Base-by-base conservation (phyloP, 495 filamentous ascomycete genomes). In the Physcia stellaris region DNA sequence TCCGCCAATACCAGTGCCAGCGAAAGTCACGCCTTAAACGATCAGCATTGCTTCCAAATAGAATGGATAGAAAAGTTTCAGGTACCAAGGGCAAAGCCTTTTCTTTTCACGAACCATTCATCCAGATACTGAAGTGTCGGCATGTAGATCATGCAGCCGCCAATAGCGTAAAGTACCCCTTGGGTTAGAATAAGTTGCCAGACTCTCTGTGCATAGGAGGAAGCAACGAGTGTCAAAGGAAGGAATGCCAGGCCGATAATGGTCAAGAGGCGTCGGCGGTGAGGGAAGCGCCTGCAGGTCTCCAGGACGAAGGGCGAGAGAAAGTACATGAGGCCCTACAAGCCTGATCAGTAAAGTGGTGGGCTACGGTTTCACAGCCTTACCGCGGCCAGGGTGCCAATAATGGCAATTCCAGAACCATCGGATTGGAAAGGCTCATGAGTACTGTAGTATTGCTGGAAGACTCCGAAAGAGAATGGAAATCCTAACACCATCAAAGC, bases 381-480 rank as follows among this genome's bases (percentile, higher is more conserved):
- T 20, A 65, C 65, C 51, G 60, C 62, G n/a, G 58, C 53, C 18
- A 58, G 60, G 5, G 67, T 68, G 2, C 61, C 66, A 23, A 72
- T 60, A n/a, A 60, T 51, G 5, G 64, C 54, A 22, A 67, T 63
- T 27, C 47, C 43, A 18, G 37, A 57, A 49, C 16, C 60, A 62
- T 18, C 60, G 62, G 6, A 45, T 22, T 55, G 40, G 40, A 60
- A 78, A 42, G 56, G 64, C 49, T 57, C 42, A 47, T 72, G 60
- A 11, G 53, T 57, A 26, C 42, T 53, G 41, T 73, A 77, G 49
- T 76, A 74, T 19, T 64, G 58, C 44, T 76, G 68, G 43, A 77
- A 77, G n/a, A 77, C 56, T 17, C 73, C 73, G 38, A 66, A 82
- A 1, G 69, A 64, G 42, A 71, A 74, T 4, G 75, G 64, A 49